Base-by-base conservation (phyloP, 345 rosid species). In the Noccaea bulbosa region DNA sequence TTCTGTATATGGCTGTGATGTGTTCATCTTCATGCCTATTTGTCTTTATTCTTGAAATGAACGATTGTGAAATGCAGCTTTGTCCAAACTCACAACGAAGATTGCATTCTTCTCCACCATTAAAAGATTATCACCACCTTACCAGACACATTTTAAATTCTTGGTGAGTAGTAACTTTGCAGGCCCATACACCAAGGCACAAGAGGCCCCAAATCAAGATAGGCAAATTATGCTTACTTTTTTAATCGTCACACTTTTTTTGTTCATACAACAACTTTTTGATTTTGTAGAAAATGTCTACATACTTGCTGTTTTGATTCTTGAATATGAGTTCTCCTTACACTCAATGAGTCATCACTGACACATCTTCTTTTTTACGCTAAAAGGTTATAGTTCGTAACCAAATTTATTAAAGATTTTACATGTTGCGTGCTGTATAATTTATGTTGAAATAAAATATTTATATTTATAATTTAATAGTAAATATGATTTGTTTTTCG, bases 141-240 rank as follows among this genome's bases (percentile, higher is more conserved):
- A 16, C 16, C 24, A 5, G 1, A 52, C 58, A 22, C 35, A 7
- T 41, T 15, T 51, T 52, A 27, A 16, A 35, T 11, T 16, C 45
- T 57, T 35, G 24, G 8, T 64, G 37, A 45, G 65, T 64, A 45
- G 39, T 47, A 65, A 65, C 44, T 56, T 65, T 57, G 71, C 52
- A 39, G 54, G 67, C 66, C 59, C 38, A 57, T 41, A 47, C 17
- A 57, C 6, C n/a, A 32, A 9, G 33, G 58, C 43, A 16, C 24
- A 55, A 55, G 8, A 55, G 17, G 17, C 15, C 43, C 56, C 71
- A 57, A 56, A 39, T 37, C 40, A 54, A 22, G 38, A 34, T 46
- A 38, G 7, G 20, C 3, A 20, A 2, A 5, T 30, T 54, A 54
- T 11, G 9, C 9, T 58, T 39, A 45, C 49, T 10, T 45, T 14